Evolutionary conservation across 805 yeast genomes (phyloP).

Genomic region (Ogataea zsoltii): DNA sequence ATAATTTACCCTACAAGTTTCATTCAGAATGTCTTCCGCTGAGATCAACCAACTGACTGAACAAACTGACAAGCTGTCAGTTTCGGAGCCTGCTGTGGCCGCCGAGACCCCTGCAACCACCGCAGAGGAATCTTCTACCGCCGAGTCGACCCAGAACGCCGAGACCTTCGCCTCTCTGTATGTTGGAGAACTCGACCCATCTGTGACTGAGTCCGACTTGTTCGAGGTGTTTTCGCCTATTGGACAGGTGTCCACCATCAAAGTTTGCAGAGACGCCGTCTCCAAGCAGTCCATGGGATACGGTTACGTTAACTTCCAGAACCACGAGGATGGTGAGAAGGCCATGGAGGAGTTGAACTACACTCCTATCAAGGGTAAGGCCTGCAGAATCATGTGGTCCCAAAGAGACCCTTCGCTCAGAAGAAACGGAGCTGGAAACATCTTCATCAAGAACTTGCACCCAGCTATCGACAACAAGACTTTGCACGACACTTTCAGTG

Average conservation of each 20-base stretch:
- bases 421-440: slow-evolving; percentile 94
- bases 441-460: slow-evolving; percentile 97
- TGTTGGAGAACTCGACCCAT: slow-evolving; percentile 94
- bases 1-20: neutral
- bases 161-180: slow-evolving; percentile 82
- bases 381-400: slow-evolving; percentile 99
- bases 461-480: slow-evolving; percentile 99
- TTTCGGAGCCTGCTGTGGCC: slow-evolving; percentile 29
- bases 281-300: slow-evolving; percentile 96
- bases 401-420: slow-evolving; percentile 97
- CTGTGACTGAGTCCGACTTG: slow-evolving; percentile 90
- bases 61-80: slow-evolving; percentile 36
- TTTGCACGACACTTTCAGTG: slow-evolving; percentile 95
- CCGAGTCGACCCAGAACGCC: slow-evolving; percentile 42
- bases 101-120: slow-evolving; percentile 34
- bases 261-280: slow-evolving; percentile 98
- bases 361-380: slow-evolving; percentile 87
- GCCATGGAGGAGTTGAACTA: slow-evolving; percentile 97
- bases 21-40: slow-evolving; percentile 33
- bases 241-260: slow-evolving; percentile 94
- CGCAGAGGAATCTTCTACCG: slow-evolving; percentile 34
- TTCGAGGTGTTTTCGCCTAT: slow-evolving; percentile 93
- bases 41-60: slow-evolving; percentile 37
- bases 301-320: slow-evolving; percentile 96
- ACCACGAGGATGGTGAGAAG: slow-evolving; percentile 83